phyloP scores from a whole-genome alignment of 2,329 filamentous ascomycete genomes.

The Phialocephala sp. region DNA sequence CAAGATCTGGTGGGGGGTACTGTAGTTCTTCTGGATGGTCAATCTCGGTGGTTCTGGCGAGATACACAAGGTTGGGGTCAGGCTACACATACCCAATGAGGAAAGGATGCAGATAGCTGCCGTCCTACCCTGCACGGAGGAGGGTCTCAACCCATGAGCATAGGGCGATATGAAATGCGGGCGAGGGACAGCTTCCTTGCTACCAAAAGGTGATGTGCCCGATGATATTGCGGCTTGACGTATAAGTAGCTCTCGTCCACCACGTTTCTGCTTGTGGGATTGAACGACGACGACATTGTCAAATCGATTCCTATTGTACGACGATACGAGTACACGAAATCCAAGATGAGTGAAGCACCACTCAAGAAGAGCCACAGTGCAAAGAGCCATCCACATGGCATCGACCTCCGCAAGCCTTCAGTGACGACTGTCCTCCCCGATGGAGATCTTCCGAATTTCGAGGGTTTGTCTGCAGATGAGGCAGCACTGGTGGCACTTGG shows the following conservation, averaged over 20 bases:
- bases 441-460: slow-evolving; percentile 53
- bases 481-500: slow-evolving; percentile 66
- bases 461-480: slow-evolving; percentile 59
- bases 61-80: slow-evolving; percentile 27
- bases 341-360: slow-evolving; percentile 27
- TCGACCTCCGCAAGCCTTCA: slow-evolving; percentile 33
- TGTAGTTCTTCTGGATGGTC: slow-evolving; percentile 11
- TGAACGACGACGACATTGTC: slow-evolving; percentile 5
- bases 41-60: not conserved
- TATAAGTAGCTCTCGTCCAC: slow-evolving; percentile 12
- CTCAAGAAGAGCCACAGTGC: slow-evolving; percentile 22
- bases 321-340: slow-evolving; percentile 1
- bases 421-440: slow-evolving; percentile 58
- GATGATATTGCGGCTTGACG: slow-evolving; percentile 7
- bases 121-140: slow-evolving; percentile 21
- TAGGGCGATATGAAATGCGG: slow-evolving; percentile 1
- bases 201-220: slow-evolving; percentile 9
- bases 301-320: slow-evolving; percentile 10
- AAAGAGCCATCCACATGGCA: slow-evolving; percentile 13
- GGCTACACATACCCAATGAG: slow-evolving; percentile 30
- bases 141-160: slow-evolving; percentile 5
- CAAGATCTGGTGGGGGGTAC: too few relatives aligned
- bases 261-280: not conserved
- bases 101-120: slow-evolving; percentile 28
- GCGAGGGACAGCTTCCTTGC: slow-evolving; percentile 13